These are phyloP conservation scores for Blastobotrys ciferrii DNA, from an alignment of 1,139 yeast species.

Conservation along the genomic window DNA sequence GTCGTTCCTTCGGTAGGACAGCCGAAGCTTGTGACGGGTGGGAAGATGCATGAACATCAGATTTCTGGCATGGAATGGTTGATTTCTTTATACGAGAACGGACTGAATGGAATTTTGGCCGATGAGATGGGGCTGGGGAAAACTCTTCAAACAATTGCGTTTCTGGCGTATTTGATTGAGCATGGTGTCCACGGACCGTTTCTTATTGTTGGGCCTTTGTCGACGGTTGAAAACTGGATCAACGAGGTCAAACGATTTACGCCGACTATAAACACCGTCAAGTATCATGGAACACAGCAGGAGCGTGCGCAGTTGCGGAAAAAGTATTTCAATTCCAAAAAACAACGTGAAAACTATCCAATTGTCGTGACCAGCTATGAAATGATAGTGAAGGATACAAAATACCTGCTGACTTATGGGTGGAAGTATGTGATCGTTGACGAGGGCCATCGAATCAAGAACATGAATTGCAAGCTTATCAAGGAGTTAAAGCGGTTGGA, in stretches of 20 bases:
- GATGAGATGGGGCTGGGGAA: slow-evolving; percentile 99
- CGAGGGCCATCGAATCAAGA: slow-evolving; percentile 91
- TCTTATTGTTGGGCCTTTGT: slow-evolving; percentile 80
- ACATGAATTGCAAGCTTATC: slow-evolving; percentile 72
- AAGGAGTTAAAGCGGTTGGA: slow-evolving; percentile 63
- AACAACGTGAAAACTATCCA: slow-evolving; percentile 10
- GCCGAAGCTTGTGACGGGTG: slow-evolving; percentile 67
- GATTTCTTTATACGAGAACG: slow-evolving; percentile 83
- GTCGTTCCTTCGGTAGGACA: slow-evolving; percentile 40
- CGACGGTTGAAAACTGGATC: slow-evolving; percentile 84
- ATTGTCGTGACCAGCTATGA: slow-evolving; percentile 83
- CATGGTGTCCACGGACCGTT: slow-evolving; percentile 83
- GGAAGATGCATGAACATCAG: slow-evolving; percentile 76
- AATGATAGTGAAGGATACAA: slow-evolving; percentile 64
- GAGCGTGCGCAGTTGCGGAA: slow-evolving; percentile 48
- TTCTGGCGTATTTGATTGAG: slow-evolving; percentile 73
- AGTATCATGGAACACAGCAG: slow-evolving; percentile 64
- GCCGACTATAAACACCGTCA: slow-evolving; percentile 57
- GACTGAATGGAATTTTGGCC: slow-evolving; percentile 89
- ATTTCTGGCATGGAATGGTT: slow-evolving; percentile 90
- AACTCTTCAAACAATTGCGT: slow-evolving; percentile 80
- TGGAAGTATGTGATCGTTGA: slow-evolving; percentile 94
- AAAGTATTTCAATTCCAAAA: slow-evolving; percentile 33
- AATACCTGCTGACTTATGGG: slow-evolving; percentile 47
- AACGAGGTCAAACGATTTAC: slow-evolving; percentile 70